Base-by-base conservation (phyloP, 306 rosid genomes). In the Gleditsia sinensis region DNA sequence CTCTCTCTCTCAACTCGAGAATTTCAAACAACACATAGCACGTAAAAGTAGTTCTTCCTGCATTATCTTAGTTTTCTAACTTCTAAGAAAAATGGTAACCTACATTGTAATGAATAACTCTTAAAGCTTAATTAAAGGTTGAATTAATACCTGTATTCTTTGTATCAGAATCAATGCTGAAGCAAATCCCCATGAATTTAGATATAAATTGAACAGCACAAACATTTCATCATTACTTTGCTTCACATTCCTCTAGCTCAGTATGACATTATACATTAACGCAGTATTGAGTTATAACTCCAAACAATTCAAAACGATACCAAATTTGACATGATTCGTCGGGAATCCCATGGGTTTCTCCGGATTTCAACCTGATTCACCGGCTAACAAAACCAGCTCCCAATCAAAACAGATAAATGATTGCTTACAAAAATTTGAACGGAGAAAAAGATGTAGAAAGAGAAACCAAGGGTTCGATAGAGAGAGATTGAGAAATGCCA, bases 161-260 rank as follows among this genome's bases (percentile, higher is more conserved):
- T 9, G 75, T 83, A 43, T 67, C 61, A 61, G 75, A 75, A 54
- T 88, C 90, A 46, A 86, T 84, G 83, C 96, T 92, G 75, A 90
- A 87, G 87, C 96, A 92, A 87, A 84, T 81, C 88, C 98, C 98
- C 98, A 90, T 92, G 84, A 85, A 85, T 83, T 71, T 73, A 64
- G 75, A 84, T 73, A 73, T 27, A 46, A 66, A 74, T 37, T 53
- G 62, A 60, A 49, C 74, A 53, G 42, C 32, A 57, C 50, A 40
- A 21, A 73, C 84, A 78, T 77, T 39, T 56, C 83, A 43, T 53
- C 67, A 23, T 57, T 63, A 48, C 63, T 43, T 49, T 14, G n/a
- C 19, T 43, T 63, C 49, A 32, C 36, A 67, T 50, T 17, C 45
- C 39, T 65, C 42, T 51, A 50, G 69, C 33, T 51, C 67, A 49